Base-by-base conservation (phyloP, 2,329 filamentous ascomycete genomes). In the Cercospora nicotianae region DNA sequence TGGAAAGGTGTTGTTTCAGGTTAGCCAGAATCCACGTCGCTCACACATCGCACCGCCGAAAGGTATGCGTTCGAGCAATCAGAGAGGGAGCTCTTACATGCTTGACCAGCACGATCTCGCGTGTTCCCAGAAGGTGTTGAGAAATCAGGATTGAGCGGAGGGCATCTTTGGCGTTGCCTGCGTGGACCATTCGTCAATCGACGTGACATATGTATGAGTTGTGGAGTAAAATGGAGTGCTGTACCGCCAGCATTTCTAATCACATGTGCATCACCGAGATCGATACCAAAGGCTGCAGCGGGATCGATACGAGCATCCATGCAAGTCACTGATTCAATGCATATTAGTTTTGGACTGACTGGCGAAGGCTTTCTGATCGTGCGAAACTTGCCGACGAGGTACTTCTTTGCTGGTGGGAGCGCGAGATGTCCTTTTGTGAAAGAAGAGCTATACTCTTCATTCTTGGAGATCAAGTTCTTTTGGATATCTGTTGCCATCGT, bases 291-390 rank as follows among this genome's bases (percentile, higher is more conserved):
- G 1, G 90, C 90, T 12, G 85, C 81, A 3, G 87, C 85, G 0
- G 91, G 88, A 73, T 94, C 85, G 78, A 84, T 83, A 12, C 91
- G 87, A 5, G 92, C 90, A 75, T 95, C 91, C 91, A 95, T 95
- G 80, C 92, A 95, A 0, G 91, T 91, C 55, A 94, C 85, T 86
- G 57, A 36, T 36, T 13, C 2, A 26, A 26, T 26, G 23, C 23
- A 26, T 26, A n/a, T n/a, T n/a, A n/a, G n/a, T n/a, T n/a, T n/a
- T n/a, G n/a, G n/a, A n/a, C n/a, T n/a, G n/a, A n/a, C n/a, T n/a
- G n/a, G n/a, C n/a, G n/a, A n/a, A n/a, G n/a, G n/a, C n/a, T n/a
- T n/a, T n/a, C n/a, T n/a, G n/a, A n/a, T n/a, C n/a, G n/a, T n/a
- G n/a, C n/a, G n/a, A n/a, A 26, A 72, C 81, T 36, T 83, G 90